Evolutionary conservation across 139 green algal genomes (phyloP).

Genomic region (Chlorella sorokiniana): DNA sequence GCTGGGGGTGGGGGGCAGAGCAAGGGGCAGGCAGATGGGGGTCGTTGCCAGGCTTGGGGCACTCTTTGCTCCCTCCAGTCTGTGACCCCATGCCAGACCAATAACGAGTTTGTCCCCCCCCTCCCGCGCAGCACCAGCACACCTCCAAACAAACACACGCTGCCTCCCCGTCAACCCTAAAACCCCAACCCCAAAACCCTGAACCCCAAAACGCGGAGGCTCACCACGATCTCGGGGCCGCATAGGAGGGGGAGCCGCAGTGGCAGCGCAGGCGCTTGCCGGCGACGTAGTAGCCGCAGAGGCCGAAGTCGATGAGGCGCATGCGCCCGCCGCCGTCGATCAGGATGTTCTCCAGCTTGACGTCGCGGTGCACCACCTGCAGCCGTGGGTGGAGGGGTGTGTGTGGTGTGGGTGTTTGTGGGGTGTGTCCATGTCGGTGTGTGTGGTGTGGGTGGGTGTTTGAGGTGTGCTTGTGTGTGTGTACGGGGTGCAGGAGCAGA

Average conservation of each 20-base stretch:
- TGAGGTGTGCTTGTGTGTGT: no score
- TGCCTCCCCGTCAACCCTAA: background rate
- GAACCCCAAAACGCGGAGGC: background rate
- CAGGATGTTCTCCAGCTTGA: conserved; percentile 88
- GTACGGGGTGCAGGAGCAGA: no score
- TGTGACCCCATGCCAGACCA: no score
- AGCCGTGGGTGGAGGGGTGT: background rate
- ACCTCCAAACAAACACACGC: background rate
- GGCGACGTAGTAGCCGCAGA: conserved; percentile 56
- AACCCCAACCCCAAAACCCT: background rate
- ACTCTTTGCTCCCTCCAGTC: no score
- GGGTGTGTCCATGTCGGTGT: background rate
- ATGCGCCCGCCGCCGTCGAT: conserved; percentile 65
- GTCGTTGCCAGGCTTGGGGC: background rate
- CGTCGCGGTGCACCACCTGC: conserved; percentile 50
- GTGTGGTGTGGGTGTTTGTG: background rate
- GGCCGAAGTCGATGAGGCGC: conserved; percentile 90
- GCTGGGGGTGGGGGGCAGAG: no score
- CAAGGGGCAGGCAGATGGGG: background rate
- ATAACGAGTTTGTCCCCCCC: no score
- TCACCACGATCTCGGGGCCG: conserved; percentile 82
- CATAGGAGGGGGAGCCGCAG: conserved; percentile 90
- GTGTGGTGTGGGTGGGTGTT: background rate
- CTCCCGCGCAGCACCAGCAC: no score
- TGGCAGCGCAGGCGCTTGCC: conserved; percentile 56